These are phyloP conservation scores for Pseudomassariella vexata DNA, from an alignment of 2,329 filamentous ascomycete species.

Conservation along the genomic window DNA sequence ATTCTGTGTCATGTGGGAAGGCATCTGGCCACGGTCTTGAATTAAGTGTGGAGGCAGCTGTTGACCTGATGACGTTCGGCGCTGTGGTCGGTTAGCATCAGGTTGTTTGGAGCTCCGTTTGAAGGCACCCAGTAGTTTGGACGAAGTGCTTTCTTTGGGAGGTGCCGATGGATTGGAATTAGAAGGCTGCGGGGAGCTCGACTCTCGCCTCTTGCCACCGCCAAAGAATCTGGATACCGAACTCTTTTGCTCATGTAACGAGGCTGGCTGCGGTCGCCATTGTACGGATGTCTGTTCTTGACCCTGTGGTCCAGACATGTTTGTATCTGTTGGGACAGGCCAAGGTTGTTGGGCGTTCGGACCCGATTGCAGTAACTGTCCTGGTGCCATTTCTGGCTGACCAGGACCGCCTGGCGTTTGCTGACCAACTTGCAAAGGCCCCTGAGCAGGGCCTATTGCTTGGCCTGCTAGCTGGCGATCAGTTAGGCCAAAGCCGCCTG, in stretches of 20 bases:
- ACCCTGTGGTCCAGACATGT: not conserved
- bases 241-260: slow-evolving; percentile 6
- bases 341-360: no score
- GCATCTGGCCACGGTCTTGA: slow-evolving; percentile 4
- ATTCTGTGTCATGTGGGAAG: not conserved
- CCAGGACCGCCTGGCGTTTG: no score
- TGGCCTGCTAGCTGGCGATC: no score
- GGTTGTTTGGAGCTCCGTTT: slow-evolving; percentile 19
- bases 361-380: no score
- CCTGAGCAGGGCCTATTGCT: no score
- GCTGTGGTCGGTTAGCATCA: slow-evolving; percentile 6
- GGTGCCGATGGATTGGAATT: slow-evolving; percentile 10
- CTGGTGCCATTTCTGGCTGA: no score
- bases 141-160: slow-evolving; percentile 18
- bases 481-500: no score
- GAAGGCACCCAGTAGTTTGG: slow-evolving; percentile 22
- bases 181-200: slow-evolving; percentile 3
- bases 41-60: slow-evolving; percentile 8
- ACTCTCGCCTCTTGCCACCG: slow-evolving; percentile 4
- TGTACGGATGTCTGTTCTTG: slow-evolving; percentile 5
- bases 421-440: no score
- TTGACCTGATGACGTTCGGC: slow-evolving; percentile 5
- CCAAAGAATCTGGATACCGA: slow-evolving; percentile 19
- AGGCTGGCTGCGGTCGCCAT: not conserved
- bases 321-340: no score